phyloP scores from a whole-genome alignment of 164 flowering plant genomes.

The Liriodendron chinense region DNA sequence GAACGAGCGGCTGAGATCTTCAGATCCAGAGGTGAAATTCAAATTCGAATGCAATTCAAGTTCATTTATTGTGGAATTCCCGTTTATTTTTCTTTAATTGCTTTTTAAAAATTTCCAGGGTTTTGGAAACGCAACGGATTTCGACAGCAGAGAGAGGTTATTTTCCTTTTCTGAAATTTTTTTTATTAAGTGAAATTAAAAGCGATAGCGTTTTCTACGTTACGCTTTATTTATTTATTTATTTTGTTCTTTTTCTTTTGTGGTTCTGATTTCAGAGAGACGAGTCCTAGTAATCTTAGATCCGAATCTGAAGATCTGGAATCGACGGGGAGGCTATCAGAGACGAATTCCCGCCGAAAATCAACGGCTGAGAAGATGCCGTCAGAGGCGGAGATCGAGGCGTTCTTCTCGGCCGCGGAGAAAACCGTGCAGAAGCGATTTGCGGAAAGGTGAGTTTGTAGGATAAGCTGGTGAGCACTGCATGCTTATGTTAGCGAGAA shows the following conservation, averaged over 20 bases:
- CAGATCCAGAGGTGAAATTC: conserved; percentile 46
- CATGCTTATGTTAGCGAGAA: conserved; percentile 19
- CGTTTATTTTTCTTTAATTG: conserved; percentile 17
- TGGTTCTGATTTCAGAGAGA: conserved; percentile 31
- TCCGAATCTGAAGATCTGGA: conserved; percentile 36
- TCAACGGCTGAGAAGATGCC: conserved; percentile 30
- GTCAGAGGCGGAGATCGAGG: conserved; percentile 55
- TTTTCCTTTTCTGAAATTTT: background rate
- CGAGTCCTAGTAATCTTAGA: conserved; percentile 31
- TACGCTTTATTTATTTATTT: background rate
- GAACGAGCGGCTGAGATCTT: conserved; percentile 23
- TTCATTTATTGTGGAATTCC: background rate
- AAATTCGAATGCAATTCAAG: background rate
- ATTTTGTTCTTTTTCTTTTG: background rate
- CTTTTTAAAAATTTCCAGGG: conserved; percentile 9
- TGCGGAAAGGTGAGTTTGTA: conserved; percentile 54
- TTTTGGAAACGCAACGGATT: conserved; percentile 23
- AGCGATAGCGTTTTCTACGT: background rate
- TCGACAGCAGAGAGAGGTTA: conserved; percentile 30
- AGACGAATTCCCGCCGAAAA: conserved; percentile 10
- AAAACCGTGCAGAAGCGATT: conserved; percentile 55
- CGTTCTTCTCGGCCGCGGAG: conserved; percentile 56
- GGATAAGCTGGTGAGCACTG: conserved; percentile 10
- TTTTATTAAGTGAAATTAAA: too few species aligned
- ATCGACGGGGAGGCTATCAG: conserved; percentile 21